These are phyloP conservation scores for Kalanchoe fedtschenkoi DNA, from an alignment of 164 flowering plant species.

Conservation along the genomic window DNA sequence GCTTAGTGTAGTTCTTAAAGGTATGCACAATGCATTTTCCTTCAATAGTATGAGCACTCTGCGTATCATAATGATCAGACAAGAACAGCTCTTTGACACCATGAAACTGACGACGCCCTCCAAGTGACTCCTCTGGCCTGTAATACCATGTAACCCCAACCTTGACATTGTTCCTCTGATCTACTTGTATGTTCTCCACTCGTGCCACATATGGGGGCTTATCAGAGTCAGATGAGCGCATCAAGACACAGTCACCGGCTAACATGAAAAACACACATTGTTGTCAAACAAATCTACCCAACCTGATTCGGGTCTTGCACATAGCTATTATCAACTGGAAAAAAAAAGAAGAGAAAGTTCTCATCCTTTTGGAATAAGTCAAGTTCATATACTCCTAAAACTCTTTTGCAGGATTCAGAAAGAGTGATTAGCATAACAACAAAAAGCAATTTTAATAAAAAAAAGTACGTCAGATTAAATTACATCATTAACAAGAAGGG, in stretches of 20 bases:
- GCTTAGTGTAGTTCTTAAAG: constrained; percentile 8
- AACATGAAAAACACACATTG: not conserved
- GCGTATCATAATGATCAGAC: constrained; percentile 6
- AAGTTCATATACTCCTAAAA: too few species aligned
- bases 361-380: too few species aligned
- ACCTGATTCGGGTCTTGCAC: too few species aligned
- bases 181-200: constrained; percentile 4
- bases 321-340: too few species aligned
- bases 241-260: constrained; percentile 6
- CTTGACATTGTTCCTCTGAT: constrained; percentile 1
- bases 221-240: constrained; percentile 5
- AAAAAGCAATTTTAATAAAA: too few species aligned
- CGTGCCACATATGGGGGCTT: constrained; percentile 1
- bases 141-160: constrained; percentile 6
- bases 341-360: too few species aligned
- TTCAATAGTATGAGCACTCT: constrained; percentile 9
- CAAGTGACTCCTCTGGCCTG: constrained; percentile 5
- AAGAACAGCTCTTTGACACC: constrained; percentile 3
- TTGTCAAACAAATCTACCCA: not conserved
- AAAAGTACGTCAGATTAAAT: too few species aligned
- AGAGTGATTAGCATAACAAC: too few species aligned
- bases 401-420: too few species aligned
- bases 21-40: constrained; percentile 9
- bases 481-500: too few species aligned
- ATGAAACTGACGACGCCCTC: constrained; percentile 4